A percentile compares a stretch with the other conserved stretches of the same genome.
phyloP scores from a whole-genome alignment of 148 eudicot genomes.

The Camellia lanceoleosa region DNA sequence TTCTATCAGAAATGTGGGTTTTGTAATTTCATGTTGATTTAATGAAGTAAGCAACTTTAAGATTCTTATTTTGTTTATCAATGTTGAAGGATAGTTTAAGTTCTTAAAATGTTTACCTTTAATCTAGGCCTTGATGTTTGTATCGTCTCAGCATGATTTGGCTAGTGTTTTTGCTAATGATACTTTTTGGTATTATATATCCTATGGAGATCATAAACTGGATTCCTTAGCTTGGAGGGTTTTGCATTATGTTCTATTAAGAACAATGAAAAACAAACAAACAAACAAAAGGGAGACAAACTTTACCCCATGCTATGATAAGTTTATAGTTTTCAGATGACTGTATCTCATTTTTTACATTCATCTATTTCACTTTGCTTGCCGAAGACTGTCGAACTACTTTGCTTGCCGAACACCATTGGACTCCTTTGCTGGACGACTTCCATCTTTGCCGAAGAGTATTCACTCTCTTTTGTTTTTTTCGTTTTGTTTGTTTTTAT shows the following conservation, averaged over 20 bases:
- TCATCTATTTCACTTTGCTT: too few relatives aligned
- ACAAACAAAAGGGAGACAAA: not conserved
- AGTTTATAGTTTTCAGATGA: not conserved
- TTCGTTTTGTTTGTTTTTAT: too few relatives aligned
- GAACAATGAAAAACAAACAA: too few relatives aligned
- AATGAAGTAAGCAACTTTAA: not conserved
- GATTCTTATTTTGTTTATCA: not conserved
- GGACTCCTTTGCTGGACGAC: too few relatives aligned
- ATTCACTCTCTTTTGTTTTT: too few relatives aligned
- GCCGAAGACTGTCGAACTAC: too few relatives aligned
- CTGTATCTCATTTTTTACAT: not conserved
- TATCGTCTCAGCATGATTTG: not conserved
- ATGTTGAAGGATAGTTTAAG: not conserved
- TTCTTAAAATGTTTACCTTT: not conserved
- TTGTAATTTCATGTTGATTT: not conserved
- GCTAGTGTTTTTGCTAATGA: not conserved
- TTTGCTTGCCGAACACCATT: too few relatives aligned
- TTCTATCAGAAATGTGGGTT: not conserved
- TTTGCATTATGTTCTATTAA: not conserved
- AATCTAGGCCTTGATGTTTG: not conserved
- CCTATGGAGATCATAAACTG: not conserved
- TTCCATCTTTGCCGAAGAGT: too few relatives aligned
- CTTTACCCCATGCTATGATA: not conserved
- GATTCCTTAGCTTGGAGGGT: not conserved
- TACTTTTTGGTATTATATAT: not conserved